A percentile compares a stretch with the other conserved stretches of the same genome.
phyloP scores from a whole-genome alignment of 495 filamentous ascomycete species.

The Lophiotrema nucula region DNA sequence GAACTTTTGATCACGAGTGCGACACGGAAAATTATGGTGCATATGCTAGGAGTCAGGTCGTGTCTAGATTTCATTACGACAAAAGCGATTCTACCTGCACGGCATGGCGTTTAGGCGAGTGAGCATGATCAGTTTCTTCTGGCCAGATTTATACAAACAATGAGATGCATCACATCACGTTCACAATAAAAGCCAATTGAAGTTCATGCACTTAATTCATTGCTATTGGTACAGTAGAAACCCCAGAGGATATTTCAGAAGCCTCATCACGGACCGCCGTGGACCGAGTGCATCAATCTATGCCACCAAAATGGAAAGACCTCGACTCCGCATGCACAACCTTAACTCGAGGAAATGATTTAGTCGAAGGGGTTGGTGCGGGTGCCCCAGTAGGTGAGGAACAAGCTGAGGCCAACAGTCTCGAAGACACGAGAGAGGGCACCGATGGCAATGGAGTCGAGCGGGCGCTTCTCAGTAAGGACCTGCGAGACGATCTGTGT shows the following conservation, averaged over 20 bases:
- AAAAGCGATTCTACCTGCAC: no score
- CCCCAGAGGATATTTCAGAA: neutral
- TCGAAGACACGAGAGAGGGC: slow-evolving; percentile 81
- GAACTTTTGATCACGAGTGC: no score
- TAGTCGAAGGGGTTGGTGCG: slow-evolving; percentile 68
- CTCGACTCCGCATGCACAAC: slow-evolving; percentile 3
- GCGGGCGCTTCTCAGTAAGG: slow-evolving; percentile 83
- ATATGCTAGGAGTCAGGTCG: no score
- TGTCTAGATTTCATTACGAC: no score
- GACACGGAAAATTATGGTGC: no score
- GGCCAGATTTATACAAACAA: no score
- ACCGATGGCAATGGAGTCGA: slow-evolving; percentile 85
- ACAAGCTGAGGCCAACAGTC: slow-evolving; percentile 85
- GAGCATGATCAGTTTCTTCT: no score
- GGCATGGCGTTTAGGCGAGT: no score
- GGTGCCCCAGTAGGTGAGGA: slow-evolving; percentile 97
- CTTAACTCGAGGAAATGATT: slow-evolving; percentile 2
- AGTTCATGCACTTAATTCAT: neutral
- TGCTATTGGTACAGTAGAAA: slow-evolving; percentile 10
- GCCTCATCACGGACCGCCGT: neutral
- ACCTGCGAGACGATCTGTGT: slow-evolving; percentile 78
- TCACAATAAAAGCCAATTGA: no score
- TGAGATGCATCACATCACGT: no score
- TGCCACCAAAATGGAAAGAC: slow-evolving; percentile 9
- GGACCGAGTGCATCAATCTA: slow-evolving; percentile 9